These are phyloP conservation scores for Achlya hypogyna DNA, from an alignment of 352 stramenopile species.

Conservation along the genomic window DNA sequence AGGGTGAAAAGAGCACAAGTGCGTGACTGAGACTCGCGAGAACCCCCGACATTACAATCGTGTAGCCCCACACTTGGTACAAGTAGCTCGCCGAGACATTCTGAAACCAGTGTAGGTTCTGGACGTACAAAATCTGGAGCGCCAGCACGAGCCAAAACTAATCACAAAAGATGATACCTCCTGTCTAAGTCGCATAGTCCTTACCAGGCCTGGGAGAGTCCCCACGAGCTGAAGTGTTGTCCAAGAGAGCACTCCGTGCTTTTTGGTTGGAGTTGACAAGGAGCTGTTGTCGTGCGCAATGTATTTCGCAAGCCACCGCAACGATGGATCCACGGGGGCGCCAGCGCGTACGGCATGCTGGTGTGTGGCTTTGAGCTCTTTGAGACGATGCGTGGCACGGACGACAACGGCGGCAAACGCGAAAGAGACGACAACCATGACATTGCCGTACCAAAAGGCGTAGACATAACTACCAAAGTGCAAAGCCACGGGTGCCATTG, in stretches of 20 bases:
- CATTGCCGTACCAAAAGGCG: conserved; percentile 5
- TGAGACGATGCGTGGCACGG: neutral
- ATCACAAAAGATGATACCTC: conserved; percentile 1
- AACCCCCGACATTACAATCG: conserved; percentile 24
- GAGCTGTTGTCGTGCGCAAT: neutral
- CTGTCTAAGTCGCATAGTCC: neutral
- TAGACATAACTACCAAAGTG: conserved; percentile 82
- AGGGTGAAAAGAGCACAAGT: conserved; percentile 25
- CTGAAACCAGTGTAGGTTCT: conserved; percentile 30
- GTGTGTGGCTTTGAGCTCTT: neutral
- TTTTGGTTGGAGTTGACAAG: neutral
- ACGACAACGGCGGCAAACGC: neutral
- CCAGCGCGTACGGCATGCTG: neutral
- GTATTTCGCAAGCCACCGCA: conserved; percentile 4
- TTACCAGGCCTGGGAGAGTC: conserved; percentile 2
- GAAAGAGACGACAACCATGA: neutral
- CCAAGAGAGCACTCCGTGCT: neutral
- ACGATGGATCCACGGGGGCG: neutral
- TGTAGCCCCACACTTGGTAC: conserved; percentile 19
- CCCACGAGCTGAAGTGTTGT: neutral
- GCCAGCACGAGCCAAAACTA: conserved; percentile 29
- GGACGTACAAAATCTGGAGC: conserved; percentile 27
- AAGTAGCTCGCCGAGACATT: conserved; percentile 30
- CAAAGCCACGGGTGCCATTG: conserved; percentile 73
- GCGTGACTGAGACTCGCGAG: conserved; percentile 21